Percentiles rank a stretch among this genome's conserved stretches.
Conservation (phyloP, 345 rosid species). For the Hypericum androsaemum region DNA sequence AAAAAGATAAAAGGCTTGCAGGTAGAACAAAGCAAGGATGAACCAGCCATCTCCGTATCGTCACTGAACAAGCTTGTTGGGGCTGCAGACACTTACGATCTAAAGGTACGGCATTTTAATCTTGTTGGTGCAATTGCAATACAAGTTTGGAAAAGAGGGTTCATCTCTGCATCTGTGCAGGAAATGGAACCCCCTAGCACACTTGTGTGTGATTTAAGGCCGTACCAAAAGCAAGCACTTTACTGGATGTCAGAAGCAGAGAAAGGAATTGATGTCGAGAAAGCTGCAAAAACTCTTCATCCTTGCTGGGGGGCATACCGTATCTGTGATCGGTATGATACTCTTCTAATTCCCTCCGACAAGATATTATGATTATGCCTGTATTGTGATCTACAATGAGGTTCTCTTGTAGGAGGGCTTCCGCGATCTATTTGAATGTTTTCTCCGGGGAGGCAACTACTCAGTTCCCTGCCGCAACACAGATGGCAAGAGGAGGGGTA, state of each 20-base stretch:
- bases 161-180: conserved; percentile 14
- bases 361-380: background rate
- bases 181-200: conserved; percentile 61
- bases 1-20: conserved; percentile 37
- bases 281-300: conserved; percentile 49
- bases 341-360: no score
- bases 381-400: background rate
- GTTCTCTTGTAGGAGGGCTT: conserved; percentile 40
- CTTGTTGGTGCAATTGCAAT: background rate
- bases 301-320: conserved; percentile 64
- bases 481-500: conserved; percentile 68
- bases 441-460: conserved; percentile 66
- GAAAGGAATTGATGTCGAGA: conserved; percentile 42
- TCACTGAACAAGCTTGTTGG: conserved; percentile 48
- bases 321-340: conserved; percentile 49
- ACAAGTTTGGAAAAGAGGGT: no score
- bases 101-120: conserved; percentile 25
- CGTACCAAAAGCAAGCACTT: conserved; percentile 66
- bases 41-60: conserved; percentile 40
- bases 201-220: conserved; percentile 40
- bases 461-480: conserved; percentile 51
- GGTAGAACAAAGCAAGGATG: conserved; percentile 35
- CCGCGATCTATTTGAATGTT: conserved; percentile 48
- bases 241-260: conserved; percentile 61
- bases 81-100: conserved; percentile 37